phyloP scores from a whole-genome alignment of 768 basidiomycete species.

The Kwoniella dendrophila region DNA sequence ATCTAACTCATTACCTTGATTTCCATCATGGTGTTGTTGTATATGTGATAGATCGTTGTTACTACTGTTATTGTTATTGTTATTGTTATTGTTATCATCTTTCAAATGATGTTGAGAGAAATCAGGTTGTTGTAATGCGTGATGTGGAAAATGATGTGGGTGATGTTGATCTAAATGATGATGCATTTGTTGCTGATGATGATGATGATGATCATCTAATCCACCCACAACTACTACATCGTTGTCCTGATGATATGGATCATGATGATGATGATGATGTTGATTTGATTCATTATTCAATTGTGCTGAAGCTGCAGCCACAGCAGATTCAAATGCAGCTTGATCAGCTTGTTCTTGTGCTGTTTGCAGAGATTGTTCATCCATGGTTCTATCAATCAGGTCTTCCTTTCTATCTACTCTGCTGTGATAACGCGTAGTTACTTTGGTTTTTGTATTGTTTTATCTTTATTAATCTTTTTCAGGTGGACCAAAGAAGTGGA shows the following conservation, averaged over 20 bases:
- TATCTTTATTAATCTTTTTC: neutral
- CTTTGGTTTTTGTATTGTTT: too few relatives aligned
- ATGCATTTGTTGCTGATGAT: too few relatives aligned
- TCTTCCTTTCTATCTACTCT: too few relatives aligned
- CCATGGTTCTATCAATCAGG: conserved; percentile 20
- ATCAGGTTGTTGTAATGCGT: conserved; percentile 41
- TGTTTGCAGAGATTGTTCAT: conserved; percentile 27
- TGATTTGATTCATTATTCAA: conserved; percentile 29
- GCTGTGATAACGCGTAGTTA: too few relatives aligned
- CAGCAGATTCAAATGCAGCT: conserved; percentile 40
- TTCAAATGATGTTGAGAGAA: conserved; percentile 31
- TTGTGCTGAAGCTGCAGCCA: conserved; percentile 37
- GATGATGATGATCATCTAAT: conserved; percentile 2
- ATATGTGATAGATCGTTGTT: neutral
- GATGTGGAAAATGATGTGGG: conserved; percentile 29
- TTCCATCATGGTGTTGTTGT: conserved; percentile 11
- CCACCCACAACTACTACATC: neutral
- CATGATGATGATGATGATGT: conserved; percentile 5
- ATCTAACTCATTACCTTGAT: conserved; percentile 11
- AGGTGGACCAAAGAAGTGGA: conserved; percentile 18
- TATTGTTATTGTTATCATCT: conserved; percentile 1
- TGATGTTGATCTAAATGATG: conserved; percentile 16
- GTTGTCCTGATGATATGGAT: too few relatives aligned
- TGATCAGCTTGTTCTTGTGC: conserved; percentile 37
- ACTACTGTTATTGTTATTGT: too few relatives aligned